Conservation (phyloP, 495 filamentous ascomycete species). For the Poronia punctata region DNA sequence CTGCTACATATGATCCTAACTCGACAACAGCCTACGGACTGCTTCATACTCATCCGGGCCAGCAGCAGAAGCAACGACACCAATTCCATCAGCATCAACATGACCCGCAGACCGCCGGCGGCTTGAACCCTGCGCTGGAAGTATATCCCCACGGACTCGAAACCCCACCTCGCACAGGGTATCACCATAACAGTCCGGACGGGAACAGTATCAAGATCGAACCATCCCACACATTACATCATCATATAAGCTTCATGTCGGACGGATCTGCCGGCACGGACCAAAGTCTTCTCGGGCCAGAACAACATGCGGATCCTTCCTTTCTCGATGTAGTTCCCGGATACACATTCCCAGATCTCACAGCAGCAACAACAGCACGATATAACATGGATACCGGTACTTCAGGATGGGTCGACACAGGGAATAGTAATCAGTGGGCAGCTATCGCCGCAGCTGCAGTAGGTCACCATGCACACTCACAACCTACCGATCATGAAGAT, state of each 20-base stretch:
- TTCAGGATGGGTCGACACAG: no score
- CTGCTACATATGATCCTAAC: slow-evolving; percentile 28
- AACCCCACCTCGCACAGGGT: slow-evolving; percentile 31
- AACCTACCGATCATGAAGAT: no score
- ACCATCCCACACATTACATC: slow-evolving; percentile 13
- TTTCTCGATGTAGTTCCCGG: no score
- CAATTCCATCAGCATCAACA: slow-evolving; percentile 13
- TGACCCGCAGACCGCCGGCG: slow-evolving; percentile 18
- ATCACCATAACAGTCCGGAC: slow-evolving; percentile 20
- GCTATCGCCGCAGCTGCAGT: no score
- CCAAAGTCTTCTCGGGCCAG: no score
- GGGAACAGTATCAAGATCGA: slow-evolving; percentile 6
- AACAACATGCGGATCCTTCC: no score
- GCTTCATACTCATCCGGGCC: slow-evolving; percentile 7
- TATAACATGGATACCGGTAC: no score
- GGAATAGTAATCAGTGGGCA: no score
- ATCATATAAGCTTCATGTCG: slow-evolving; percentile 23
- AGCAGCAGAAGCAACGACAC: slow-evolving; percentile 9
- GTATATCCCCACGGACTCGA: slow-evolving; percentile 29
- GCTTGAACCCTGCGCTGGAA: slow-evolving; percentile 22
- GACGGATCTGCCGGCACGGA: slow-evolving; percentile 12
- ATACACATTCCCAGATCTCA: no score
- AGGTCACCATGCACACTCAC: no score
- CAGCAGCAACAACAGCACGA: slow-evolving; percentile 1
- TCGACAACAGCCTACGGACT: slow-evolving; percentile 3